Conservation (phyloP, 345 rosid species). For the Eucalyptus pauciflora region DNA sequence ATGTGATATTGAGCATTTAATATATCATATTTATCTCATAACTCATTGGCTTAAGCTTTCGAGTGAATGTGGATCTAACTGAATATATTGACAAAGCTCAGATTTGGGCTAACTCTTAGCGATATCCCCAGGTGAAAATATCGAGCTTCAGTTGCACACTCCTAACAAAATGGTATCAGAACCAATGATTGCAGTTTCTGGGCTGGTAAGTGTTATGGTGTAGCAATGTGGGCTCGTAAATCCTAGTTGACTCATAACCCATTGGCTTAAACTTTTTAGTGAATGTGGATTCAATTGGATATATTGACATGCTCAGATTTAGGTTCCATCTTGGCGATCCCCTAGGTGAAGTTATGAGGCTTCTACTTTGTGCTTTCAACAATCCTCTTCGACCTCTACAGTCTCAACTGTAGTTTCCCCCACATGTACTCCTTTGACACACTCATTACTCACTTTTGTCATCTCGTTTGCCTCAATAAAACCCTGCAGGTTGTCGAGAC, state of each 20-base stretch:
- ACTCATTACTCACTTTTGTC: background rate
- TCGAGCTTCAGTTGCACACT: accelerated
- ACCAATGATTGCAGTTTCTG: accelerated
- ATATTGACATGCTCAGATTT: accelerated
- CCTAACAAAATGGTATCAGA: too few species aligned
- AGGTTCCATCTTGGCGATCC: accelerated
- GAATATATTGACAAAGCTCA: accelerated
- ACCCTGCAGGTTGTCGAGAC: background rate
- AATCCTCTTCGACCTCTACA: background rate
- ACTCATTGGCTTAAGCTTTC: accelerated
- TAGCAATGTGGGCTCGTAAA: accelerated
- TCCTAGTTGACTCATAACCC: accelerated
- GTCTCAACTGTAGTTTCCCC: background rate
- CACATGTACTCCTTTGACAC: background rate
- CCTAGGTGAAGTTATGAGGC: too few species aligned
- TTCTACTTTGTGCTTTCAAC: accelerated
- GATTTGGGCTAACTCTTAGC: accelerated
- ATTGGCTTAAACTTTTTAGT: too few species aligned
- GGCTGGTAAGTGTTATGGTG: accelerated
- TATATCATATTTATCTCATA: too few species aligned
- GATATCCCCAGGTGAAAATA: accelerated
- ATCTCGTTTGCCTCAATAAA: background rate
- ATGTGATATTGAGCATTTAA: too few species aligned
- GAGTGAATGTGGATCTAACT: accelerated
- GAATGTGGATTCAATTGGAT: accelerated